Base-by-base conservation (phyloP, 352 stramenopile species). In the Phytophthora foliorum region DNA sequence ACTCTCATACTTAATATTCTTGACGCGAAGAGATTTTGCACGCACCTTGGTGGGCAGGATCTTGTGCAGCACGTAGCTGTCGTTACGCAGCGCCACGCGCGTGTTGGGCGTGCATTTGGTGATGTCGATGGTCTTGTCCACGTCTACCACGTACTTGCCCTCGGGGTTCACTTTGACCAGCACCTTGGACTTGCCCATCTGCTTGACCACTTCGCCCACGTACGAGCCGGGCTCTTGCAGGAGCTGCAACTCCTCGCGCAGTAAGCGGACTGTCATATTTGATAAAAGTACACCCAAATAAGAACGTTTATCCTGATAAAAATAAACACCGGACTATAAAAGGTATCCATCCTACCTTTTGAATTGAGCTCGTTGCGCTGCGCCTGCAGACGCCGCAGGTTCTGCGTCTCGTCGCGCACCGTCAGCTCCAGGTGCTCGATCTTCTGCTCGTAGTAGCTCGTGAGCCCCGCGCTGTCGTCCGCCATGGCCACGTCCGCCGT, bases 361-460 rank as follows among this genome's bases (percentile, higher is more conserved):
- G 97, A 98, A 85, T 99, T 99, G 57, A 99, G 90, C 87, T 99
- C 97, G 77, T 99, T 99, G 62, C 98, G 94, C 75, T 99, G 97
- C 52, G 98, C 98, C 84, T 99, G 98, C 46, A 99, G 92, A 66
- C 98, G 96, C 57, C 97, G 92, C 52, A 99, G 82, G 72, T 99
- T 98, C 74, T 98, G 90, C 51, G 92, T 97, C 79, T 98, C 97
- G 67, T 99, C 94, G 49, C 94, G 90, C 67, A 98, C 91, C 34
- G 92, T 93, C 56, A 98, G 77, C 81, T 98, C 94, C 59, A 98
- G 74, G 66, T 98, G 92, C 75, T 98, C 96, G 49, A 99, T 98
- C 80, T 98, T 98, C 72, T 96, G 88, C 77, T 97, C 85, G 78
- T 98, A 98, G 80, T 98, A 98, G 69, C 81, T 88, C 44, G 89